Base-by-base conservation (phyloP, 1,284 basidiomycete genomes). In the Puccinia hordei region DNA sequence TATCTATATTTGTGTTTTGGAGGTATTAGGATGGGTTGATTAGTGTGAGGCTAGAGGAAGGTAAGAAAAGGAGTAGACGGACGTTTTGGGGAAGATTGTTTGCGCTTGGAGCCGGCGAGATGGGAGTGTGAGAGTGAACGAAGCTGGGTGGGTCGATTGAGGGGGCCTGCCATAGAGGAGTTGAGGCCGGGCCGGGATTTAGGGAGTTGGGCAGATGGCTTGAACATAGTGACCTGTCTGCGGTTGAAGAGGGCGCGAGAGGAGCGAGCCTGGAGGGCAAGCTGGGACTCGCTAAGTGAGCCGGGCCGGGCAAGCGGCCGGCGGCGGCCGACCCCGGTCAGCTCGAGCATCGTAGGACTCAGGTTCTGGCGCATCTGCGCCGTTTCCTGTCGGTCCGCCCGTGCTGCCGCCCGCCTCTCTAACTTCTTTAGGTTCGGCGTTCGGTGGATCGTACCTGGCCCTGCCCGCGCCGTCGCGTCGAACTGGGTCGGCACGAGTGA, bases 71-170 rank as follows among this genome's bases (percentile, higher is more conserved):
- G n/a, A 69, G 27, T 9, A 13, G 51, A 76, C 74, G 33, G 9
- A 78, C 75, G 66, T 78, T 71, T 78, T 27, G 75, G 75, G 19
- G 41, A 69, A 59, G 66, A 69, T 68, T 78, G 75, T 59, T 78
- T 78, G 6, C 75, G 73, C 33, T 68, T 69, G 38, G 41, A 69
- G 33, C 35, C 65, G 9, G 38, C 38, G n/a, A 27, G 44, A 41
- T 38, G 35, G 65, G 41, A 30, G n/a, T 68, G 27, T 22, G 33
- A 68, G n/a, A 24, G 30, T 33, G 30, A 68, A 33, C 41, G n/a
- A 17, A 27, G 27, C 33, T 41, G 33, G 33, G 41, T 19, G 65
- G 30, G 30, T 22, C 65, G 33, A 24, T 35, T 10, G 65, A 35
- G n/a, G 5, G 33, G 38, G 33, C 38, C 33, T 9, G 12, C n/a